phyloP scores from a whole-genome alignment of 202 grass and related monocot species.

The Zoysia matrella region DNA sequence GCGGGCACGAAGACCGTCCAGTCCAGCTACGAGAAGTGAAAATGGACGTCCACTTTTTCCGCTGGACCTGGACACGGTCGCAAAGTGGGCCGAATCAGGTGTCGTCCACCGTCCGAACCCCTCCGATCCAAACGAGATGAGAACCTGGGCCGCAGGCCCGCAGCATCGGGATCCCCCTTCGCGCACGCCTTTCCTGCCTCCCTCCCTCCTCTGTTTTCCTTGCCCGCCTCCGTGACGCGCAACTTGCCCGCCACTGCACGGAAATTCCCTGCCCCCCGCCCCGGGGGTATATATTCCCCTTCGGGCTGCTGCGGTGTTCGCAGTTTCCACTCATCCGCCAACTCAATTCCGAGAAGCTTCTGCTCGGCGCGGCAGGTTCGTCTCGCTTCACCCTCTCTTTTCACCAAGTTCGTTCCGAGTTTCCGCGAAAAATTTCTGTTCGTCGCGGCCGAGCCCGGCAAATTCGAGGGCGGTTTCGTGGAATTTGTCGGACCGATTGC shows the following conservation, averaged over 20 bases:
- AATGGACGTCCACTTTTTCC: too few relatives aligned
- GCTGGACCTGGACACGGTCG: too few relatives aligned
- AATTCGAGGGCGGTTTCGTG: conserved; percentile 21
- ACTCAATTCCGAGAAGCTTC: conserved; percentile 32
- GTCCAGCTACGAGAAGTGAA: too few relatives aligned
- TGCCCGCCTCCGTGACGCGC: conserved; percentile 21
- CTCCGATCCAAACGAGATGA: too few relatives aligned
- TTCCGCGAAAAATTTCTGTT: not conserved
- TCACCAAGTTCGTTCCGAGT: conserved; percentile 5
- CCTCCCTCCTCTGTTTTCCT: conserved; percentile 26
- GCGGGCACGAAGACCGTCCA: too few relatives aligned
- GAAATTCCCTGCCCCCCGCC: conserved; percentile 19
- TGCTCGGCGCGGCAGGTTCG: conserved; percentile 32
- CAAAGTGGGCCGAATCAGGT: too few relatives aligned
- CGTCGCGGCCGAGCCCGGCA: not conserved
- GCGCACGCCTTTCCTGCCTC: not conserved
- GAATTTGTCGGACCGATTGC: not conserved
- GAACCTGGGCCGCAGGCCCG: too few relatives aligned
- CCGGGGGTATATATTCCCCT: not conserved
- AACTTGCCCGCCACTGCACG: conserved; percentile 36
- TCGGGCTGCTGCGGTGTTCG: not conserved
- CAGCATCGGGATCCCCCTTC: not conserved
- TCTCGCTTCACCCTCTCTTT: not conserved
- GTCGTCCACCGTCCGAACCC: too few relatives aligned
- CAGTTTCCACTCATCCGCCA: conserved; percentile 24